Base-by-base conservation (phyloP, 1,284 basidiomycete species). In the Pyrrhoderma noxium region DNA sequence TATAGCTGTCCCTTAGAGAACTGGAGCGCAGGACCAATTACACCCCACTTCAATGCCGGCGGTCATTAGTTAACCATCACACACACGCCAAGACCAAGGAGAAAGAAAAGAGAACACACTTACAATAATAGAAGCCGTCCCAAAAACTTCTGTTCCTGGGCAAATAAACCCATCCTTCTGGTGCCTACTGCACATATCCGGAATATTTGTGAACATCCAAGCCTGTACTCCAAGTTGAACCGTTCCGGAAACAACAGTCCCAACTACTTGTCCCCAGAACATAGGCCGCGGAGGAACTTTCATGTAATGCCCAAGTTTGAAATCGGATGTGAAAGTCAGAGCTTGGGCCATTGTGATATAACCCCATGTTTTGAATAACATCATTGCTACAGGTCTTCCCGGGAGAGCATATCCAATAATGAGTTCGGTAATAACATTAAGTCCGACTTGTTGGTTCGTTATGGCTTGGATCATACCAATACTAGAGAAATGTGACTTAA, bases 291-390 rank as follows among this genome's bases (percentile, higher is more conserved):
- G 75, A 41, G 72, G 70, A 36, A 83, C 69, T 64, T 85, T 85
- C 82, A 85, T 85, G 65, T 85, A 84, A 56, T 85, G 82, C 2
- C 80, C 81, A 27, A 85, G 74, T 60, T 85, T 83, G 63, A 83
- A 79, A 61, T 86, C 83, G 11, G 76, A 74, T 2, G 82, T 74
- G 64, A 86, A 85, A n/a, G 57, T 52, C 57, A 64, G 53, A 55
- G 69, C 71, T 61, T 73, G 72, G 0, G 63, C 63, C 62, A 72
- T 68, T 5, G 70, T 64, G 56, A 73, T 69, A 52, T 71, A 71
- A 2, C 66, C 71, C 59, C 69, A 72, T 13, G 74, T 74, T 68
- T 76, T 74, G 59, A 67, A 69, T 62, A 67, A 62, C 67, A 70
- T 70, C 58, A 69, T 67, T 0, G 64, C 60, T 40, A 67, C 59